Percentiles rank a stretch among this genome's conserved stretches.
Conservation (phyloP, 2,329 filamentous ascomycete species). For the Claviceps lovelessii region DNA sequence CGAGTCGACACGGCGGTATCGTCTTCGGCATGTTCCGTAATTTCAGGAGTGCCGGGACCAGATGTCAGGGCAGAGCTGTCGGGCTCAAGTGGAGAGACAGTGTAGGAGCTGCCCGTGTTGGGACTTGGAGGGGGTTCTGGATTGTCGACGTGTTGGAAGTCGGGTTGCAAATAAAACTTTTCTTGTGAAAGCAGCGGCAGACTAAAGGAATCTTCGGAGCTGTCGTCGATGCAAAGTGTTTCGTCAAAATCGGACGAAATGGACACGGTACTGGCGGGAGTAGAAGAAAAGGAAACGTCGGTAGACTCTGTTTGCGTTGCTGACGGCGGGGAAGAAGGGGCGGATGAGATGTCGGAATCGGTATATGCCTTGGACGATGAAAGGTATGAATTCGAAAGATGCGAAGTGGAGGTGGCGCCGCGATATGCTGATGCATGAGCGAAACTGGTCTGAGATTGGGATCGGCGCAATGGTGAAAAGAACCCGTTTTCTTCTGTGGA, state of each 20-base stretch:
- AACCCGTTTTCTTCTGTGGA: conserved; percentile 42
- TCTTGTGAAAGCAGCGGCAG: conserved; percentile 32
- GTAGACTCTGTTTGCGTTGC: conserved; percentile 38
- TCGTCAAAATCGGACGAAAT: conserved; percentile 44
- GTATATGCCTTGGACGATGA: conserved; percentile 28
- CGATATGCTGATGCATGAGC: conserved; percentile 28
- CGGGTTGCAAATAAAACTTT: conserved; percentile 26
- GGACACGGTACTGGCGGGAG: conserved; percentile 48
- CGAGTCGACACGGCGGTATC: conserved; percentile 61
- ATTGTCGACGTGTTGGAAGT: conserved; percentile 21
- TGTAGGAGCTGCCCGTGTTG: conserved; percentile 34
- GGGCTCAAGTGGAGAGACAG: conserved; percentile 38
- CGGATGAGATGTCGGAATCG: conserved; percentile 36
- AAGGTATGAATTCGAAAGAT: conserved; percentile 26
- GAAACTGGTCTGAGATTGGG: conserved; percentile 47
- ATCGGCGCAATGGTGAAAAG: conserved; percentile 44
- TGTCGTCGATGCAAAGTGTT: conserved; percentile 27
- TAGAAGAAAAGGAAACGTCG: conserved; percentile 45
- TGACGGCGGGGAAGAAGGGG: conserved; percentile 38
- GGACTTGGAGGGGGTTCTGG: conserved; percentile 38
- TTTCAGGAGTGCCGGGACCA: conserved; percentile 42
- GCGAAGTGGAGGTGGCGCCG: conserved; percentile 28
- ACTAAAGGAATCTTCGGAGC: conserved; percentile 32
- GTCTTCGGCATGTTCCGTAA: conserved; percentile 54
- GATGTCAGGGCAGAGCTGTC: conserved; percentile 37